Evolutionary conservation across 345 rosid genomes (phyloP).

Genomic region (Lepidium africanum): DNA sequence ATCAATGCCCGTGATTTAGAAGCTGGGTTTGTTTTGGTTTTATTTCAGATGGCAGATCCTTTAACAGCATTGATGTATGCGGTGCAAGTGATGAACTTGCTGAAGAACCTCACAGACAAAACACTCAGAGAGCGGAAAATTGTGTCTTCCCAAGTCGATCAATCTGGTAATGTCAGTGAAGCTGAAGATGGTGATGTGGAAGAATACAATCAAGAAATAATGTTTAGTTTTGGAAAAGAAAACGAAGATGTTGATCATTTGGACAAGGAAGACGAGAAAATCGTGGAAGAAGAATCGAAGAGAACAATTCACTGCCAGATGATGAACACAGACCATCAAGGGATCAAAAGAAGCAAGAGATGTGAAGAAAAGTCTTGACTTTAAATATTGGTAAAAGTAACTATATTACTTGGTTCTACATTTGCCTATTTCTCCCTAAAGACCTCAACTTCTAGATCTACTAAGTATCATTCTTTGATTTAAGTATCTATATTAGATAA

Average conservation of each 20-base stretch:
- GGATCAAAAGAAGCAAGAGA: not conserved
- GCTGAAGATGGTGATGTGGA: not conserved
- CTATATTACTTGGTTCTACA: too few relatives aligned
- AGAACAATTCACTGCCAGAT: not conserved
- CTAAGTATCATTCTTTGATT: too few relatives aligned
- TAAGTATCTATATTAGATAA: too few relatives aligned
- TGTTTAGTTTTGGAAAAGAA: constrained; percentile 6
- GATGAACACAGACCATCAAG: not conserved
- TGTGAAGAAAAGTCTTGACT: not conserved
- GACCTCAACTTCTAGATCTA: too few relatives aligned
- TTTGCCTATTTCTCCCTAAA: too few relatives aligned
- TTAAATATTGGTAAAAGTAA: too few relatives aligned
- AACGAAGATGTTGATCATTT: constrained; percentile 19
- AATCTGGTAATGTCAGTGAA: constrained; percentile 35
- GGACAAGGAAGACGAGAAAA: not conserved
- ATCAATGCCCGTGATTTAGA: not conserved
- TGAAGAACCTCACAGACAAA: constrained; percentile 56
- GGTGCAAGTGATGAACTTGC: constrained; percentile 93
- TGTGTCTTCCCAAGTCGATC: constrained; percentile 27
- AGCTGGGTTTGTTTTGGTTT: not conserved
- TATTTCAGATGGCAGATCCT: constrained; percentile 84
- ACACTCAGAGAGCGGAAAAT: constrained; percentile 50
- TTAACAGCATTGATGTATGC: constrained; percentile 82
- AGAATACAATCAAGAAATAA: constrained; percentile 1
- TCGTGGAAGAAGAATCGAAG: not conserved